Evolutionary conservation across 352 stramenopile species (phyloP).

Genomic region (Blastocystis sp.): DNA sequence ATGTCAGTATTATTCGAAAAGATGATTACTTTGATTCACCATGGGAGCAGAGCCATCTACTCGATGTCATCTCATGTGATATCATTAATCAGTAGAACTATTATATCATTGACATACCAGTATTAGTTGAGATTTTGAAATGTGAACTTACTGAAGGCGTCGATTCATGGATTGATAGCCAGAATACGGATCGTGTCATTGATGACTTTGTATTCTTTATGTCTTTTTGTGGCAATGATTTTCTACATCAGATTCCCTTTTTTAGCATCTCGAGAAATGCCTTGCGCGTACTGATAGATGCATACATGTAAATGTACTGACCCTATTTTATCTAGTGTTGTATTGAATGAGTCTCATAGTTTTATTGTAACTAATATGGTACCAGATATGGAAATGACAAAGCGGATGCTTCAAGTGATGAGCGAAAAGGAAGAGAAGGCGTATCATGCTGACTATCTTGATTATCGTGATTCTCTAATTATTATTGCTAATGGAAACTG

Average conservation of each 20-base stretch:
- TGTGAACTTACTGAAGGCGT: constrained; percentile 81
- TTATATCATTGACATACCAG: constrained; percentile 64
- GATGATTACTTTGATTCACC: constrained; percentile 81
- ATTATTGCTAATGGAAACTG: background rate
- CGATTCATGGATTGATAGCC: constrained; percentile 60
- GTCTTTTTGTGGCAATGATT: constrained; percentile 98
- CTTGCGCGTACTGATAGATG: constrained; percentile 82
- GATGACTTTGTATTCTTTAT: constrained; percentile 99
- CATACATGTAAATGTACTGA: constrained; percentile 47
- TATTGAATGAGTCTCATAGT: background rate
- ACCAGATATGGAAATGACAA: background rate
- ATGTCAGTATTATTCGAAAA: constrained; percentile 94
- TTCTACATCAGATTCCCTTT: constrained; percentile 93
- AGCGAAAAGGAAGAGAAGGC: background rate
- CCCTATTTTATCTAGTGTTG: background rate
- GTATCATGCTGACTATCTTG: background rate
- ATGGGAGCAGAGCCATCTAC: background rate
- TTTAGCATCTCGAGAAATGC: constrained; percentile 94
- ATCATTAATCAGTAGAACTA: background rate
- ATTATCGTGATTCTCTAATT: background rate
- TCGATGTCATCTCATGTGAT: background rate
- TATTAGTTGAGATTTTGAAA: constrained; percentile 92
- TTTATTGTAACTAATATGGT: background rate
- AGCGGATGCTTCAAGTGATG: background rate
- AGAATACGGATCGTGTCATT: constrained; percentile 85